Conservation (phyloP, 139 green algal species). For the Raphidocelis subcapitata region DNA sequence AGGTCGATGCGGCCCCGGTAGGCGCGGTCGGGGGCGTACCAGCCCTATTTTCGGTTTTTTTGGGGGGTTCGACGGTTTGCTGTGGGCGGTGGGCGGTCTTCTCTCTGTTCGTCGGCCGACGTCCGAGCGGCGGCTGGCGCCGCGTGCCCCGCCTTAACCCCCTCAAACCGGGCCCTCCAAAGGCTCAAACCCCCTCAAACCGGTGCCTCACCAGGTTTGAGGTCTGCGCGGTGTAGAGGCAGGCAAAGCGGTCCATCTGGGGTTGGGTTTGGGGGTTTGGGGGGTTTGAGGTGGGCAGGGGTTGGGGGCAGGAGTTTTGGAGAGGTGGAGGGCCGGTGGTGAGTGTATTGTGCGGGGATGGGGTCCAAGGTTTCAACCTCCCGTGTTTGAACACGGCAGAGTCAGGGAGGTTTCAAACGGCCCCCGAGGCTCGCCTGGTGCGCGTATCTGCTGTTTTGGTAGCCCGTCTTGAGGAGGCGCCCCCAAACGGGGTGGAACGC, state of each 20-base stretch:
- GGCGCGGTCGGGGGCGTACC: slow-evolving; percentile 83
- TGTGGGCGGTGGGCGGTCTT: no score
- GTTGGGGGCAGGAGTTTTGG: no score
- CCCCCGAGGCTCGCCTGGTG: not conserved
- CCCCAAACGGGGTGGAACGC: slow-evolving; percentile 94
- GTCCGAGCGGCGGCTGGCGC: not conserved
- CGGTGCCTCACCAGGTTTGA: not conserved
- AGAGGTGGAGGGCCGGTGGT: no score
- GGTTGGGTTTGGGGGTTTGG: not conserved
- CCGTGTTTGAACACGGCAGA: not conserved
- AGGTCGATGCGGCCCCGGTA: slow-evolving; percentile 77
- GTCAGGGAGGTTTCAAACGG: not conserved
- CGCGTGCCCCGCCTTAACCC: not conserved
- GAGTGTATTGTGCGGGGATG: not conserved
- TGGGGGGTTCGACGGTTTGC: not conserved
- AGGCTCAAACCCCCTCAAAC: no score
- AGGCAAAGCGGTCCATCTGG: slow-evolving; percentile 93
- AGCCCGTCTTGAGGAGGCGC: slow-evolving; percentile 94
- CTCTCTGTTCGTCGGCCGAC: not conserved
- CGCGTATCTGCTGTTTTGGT: slow-evolving; percentile 93
- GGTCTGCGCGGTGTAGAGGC: slow-evolving; percentile 95
- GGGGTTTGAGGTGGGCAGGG: no score
- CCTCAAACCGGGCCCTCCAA: no score
- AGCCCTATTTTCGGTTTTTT: slow-evolving; percentile 73
- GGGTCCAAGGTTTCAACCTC: no score